These are phyloP conservation scores for Neonectria coccinea DNA, from an alignment of 2,329 filamentous ascomycete species.

Conservation along the genomic window DNA sequence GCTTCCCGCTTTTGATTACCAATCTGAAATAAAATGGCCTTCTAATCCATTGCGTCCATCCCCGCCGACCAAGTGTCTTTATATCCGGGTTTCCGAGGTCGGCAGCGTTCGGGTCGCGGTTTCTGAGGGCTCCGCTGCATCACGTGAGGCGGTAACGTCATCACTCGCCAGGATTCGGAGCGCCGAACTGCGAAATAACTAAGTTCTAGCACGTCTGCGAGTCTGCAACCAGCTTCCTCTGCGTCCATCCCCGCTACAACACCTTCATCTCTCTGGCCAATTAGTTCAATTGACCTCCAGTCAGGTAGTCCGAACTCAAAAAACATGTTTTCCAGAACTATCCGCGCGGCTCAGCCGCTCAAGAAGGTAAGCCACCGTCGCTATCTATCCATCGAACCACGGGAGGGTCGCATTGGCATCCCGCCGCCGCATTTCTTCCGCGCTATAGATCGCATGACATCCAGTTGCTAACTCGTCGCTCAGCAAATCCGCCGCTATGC, in stretches of 20 bases:
- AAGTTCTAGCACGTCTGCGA: conserved; percentile 25
- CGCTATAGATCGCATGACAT: conserved; percentile 1
- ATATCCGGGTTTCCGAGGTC: conserved; percentile 30
- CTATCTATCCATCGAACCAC: conserved; percentile 16
- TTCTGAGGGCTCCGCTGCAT: conserved; percentile 1
- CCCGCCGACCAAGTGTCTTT: background rate
- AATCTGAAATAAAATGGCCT: conserved; percentile 6
- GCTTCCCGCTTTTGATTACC: conserved; percentile 17
- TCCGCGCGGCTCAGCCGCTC: conserved; percentile 72
- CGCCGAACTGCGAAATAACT: conserved; percentile 11
- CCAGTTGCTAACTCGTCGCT: conserved; percentile 48
- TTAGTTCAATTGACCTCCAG: conserved; percentile 41
- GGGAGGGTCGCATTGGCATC: conserved; percentile 22
- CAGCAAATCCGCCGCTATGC: conserved; percentile 74
- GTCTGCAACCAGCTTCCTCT: conserved; percentile 30
- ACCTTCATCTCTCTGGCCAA: conserved; percentile 34
- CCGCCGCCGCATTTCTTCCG: conserved; percentile 4
- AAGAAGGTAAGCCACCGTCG: conserved; percentile 64
- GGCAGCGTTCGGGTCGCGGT: conserved; percentile 14
- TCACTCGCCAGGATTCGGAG: conserved; percentile 16
- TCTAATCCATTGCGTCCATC: background rate
- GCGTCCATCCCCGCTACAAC: conserved; percentile 26
- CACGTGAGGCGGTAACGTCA: conserved; percentile 31
- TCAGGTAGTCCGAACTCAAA: conserved; percentile 33
- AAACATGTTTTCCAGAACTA: conserved; percentile 76